These are phyloP conservation scores for Lagenaria siceraria DNA, from an alignment of 306 rosid genomes.

Conservation along the genomic window DNA sequence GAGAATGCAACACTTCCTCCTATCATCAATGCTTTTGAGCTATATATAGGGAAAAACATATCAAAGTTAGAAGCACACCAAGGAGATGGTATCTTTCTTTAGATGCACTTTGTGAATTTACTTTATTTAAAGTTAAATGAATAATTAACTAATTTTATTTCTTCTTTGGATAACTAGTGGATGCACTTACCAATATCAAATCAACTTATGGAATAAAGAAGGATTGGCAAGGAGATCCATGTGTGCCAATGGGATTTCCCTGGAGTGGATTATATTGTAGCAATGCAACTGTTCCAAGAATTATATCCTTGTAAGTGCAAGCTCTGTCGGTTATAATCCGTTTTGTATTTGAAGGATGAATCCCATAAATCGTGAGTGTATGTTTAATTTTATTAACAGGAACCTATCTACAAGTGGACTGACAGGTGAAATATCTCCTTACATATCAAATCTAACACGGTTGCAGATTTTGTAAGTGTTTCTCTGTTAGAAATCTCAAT, in stretches of 20 bases:
- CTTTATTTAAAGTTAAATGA: background rate
- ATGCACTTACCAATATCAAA: conserved; percentile 32
- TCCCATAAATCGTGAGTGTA: background rate
- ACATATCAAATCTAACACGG: conserved; percentile 26
- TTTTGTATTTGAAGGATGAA: background rate
- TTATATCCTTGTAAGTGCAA: conserved; percentile 25
- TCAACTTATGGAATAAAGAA: conserved; percentile 15
- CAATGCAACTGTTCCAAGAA: conserved; percentile 18
- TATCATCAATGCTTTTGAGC: conserved; percentile 32
- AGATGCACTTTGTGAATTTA: background rate
- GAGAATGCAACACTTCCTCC: conserved; percentile 28
- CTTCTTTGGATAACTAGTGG: conserved; percentile 22
- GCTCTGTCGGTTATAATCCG: background rate
- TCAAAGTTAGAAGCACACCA: background rate
- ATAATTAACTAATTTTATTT: background rate
- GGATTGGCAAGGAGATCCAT: background rate
- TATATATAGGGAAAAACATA: background rate
- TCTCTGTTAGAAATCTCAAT: background rate
- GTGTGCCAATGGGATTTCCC: background rate
- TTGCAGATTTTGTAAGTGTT: conserved; percentile 34
- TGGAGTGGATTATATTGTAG: conserved; percentile 3
- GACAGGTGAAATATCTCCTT: conserved; percentile 18
- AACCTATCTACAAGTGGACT: conserved; percentile 31
- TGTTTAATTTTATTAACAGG: conserved; percentile 20
- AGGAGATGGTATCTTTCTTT: conserved; percentile 4